phyloP scores from a whole-genome alignment of 1,139 yeast genomes.

The Debaryomycetaceae sp. region DNA sequence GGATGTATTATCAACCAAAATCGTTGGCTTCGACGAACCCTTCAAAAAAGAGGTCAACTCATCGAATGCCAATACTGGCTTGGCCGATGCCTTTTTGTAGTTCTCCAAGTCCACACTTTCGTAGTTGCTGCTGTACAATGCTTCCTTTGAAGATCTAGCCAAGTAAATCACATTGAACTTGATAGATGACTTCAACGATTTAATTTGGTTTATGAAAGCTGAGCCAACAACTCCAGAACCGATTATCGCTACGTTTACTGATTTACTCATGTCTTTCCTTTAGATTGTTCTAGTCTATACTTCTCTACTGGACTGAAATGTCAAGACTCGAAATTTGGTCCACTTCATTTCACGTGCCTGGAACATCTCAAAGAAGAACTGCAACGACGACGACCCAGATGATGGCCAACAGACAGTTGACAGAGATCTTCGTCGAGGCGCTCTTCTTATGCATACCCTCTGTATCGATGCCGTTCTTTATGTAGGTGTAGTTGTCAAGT shows the following conservation, averaged over 20 bases:
- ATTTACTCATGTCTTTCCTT: constrained; percentile 36
- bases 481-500: constrained; percentile 41
- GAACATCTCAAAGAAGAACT: not conserved
- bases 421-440: not conserved
- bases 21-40: constrained; percentile 68
- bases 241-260: constrained; percentile 76
- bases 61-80: constrained; percentile 51
- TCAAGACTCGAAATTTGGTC: not conserved
- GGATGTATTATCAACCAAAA: constrained; percentile 92
- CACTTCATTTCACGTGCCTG: not conserved
- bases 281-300: not conserved
- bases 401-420: not conserved
- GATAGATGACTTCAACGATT: constrained; percentile 59
- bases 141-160: constrained; percentile 66
- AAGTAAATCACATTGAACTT: constrained; percentile 75
- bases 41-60: constrained; percentile 62
- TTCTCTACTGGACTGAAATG: not conserved
- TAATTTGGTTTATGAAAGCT: constrained; percentile 64
- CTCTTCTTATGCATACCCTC: constrained; percentile 7
- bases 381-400: not conserved
- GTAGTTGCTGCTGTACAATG: constrained; percentile 66
- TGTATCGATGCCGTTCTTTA: constrained; percentile 35
- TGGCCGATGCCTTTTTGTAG: constrained; percentile 55
- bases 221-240: constrained; percentile 97
- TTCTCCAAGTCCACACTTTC: constrained; percentile 60